Evolutionary conservation across 1,284 basidiomycete genomes (phyloP).

Genomic region (Stygiomarasmius scandens): DNA sequence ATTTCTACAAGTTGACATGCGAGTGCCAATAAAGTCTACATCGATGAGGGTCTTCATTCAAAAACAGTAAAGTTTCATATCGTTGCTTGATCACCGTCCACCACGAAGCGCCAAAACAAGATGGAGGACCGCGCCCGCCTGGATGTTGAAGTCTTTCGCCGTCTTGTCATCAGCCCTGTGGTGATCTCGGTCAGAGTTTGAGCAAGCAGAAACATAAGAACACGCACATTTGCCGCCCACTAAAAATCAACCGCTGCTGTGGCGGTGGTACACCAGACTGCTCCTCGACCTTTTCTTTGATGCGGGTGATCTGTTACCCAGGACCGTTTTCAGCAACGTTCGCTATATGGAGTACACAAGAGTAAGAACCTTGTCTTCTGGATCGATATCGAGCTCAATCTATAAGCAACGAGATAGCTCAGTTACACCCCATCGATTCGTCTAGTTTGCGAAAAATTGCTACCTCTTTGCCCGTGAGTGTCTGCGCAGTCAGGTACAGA

Average conservation of each 20-base stretch:
- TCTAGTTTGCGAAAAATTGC: conserved; percentile 22
- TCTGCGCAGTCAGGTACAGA: no score
- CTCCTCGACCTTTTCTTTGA: conserved; percentile 99
- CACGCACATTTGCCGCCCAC: conserved; percentile 93
- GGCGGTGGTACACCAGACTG: conserved; percentile 98
- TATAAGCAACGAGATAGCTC: conserved; percentile 32
- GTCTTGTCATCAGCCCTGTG: conserved; percentile 86
- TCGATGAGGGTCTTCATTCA: not conserved
- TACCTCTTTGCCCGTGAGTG: conserved; percentile 92
- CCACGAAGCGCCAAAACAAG: conserved; percentile 92
- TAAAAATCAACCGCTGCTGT: conserved; percentile 95
- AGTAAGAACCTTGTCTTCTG: conserved; percentile 78
- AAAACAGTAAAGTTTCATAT: not conserved
- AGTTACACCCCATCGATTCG: conserved; percentile 3
- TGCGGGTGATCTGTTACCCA: conserved; percentile 76
- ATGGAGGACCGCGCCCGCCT: conserved; percentile 85
- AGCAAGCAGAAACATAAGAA: conserved; percentile 4
- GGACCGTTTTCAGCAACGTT: not conserved
- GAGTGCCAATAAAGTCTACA: not conserved
- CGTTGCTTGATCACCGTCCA: conserved; percentile 46
- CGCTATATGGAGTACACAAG: not conserved
- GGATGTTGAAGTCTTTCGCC: conserved; percentile 81
- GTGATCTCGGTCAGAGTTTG: not conserved
- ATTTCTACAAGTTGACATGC: not conserved
- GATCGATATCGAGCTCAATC: conserved; percentile 97